phyloP scores from a whole-genome alignment of 306 rosid genomes.

The Cicer cuneatum region DNA sequence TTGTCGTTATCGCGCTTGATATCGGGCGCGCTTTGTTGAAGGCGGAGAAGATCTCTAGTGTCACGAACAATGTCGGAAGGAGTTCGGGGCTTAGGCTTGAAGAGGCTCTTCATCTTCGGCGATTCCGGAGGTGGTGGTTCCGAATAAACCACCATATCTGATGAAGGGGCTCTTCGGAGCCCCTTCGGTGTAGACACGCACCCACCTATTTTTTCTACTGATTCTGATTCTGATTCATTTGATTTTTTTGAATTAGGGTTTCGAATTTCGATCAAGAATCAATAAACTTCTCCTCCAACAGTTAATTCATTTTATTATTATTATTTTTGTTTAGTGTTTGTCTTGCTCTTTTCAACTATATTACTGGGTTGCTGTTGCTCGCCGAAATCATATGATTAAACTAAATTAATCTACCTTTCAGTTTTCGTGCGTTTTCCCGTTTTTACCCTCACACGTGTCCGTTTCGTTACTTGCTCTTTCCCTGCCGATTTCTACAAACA shows the following conservation, averaged over 20 bases:
- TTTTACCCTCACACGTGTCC: neutral
- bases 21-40: constrained; percentile 48
- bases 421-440: neutral
- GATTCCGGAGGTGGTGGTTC: constrained; percentile 43
- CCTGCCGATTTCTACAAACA: neutral
- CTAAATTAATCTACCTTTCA: neutral
- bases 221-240: constrained; percentile 1
- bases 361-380: neutral
- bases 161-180: constrained; percentile 52
- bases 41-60: constrained; percentile 73
- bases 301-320: neutral
- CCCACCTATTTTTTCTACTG: constrained; percentile 50
- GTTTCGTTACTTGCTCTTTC: neutral
- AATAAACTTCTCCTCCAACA: neutral
- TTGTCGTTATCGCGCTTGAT: constrained; percentile 67
- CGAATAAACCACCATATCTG: constrained; percentile 40
- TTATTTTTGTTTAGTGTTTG: too few relatives aligned
- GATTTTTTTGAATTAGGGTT: neutral
- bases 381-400: neutral
- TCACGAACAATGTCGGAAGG: constrained; percentile 80
- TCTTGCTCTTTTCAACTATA: too few relatives aligned
- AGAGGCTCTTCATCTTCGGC: constrained; percentile 69
- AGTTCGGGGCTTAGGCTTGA: constrained; percentile 82
- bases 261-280: neutral
- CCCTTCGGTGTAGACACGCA: constrained; percentile 46